phyloP scores from a whole-genome alignment of 2,329 filamentous ascomycete genomes.

The Cercospora sp. region DNA sequence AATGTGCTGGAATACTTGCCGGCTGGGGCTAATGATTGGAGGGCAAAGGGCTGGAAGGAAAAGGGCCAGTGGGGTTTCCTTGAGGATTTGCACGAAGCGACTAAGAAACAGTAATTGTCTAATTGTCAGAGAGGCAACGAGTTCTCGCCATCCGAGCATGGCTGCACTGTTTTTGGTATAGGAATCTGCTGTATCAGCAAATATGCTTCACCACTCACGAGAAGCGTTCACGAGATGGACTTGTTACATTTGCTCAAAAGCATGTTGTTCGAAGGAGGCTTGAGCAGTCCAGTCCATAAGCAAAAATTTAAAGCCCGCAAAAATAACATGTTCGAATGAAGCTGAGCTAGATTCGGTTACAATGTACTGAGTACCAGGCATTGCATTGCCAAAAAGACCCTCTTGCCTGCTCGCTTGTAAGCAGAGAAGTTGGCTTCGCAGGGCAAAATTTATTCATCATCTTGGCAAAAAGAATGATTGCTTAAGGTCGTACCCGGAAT shows the following conservation, averaged over 20 bases:
- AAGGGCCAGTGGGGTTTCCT: slow-evolving; percentile 24
- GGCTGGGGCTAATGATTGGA: slow-evolving; percentile 21
- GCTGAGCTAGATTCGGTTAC: background rate
- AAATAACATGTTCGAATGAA: background rate
- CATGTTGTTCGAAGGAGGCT: background rate
- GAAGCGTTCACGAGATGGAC: no score
- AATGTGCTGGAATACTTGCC: slow-evolving; percentile 26
- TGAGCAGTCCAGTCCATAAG: background rate
- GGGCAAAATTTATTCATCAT: background rate
- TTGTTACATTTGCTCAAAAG: no score
- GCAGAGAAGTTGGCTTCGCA: background rate
- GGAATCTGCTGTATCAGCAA: no score
- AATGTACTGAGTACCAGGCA: background rate
- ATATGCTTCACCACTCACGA: no score
- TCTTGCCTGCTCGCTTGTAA: background rate
- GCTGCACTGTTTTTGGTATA: background rate
- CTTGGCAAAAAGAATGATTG: background rate
- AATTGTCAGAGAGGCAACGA: background rate
- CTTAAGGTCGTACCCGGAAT: background rate
- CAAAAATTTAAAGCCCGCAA: no score
- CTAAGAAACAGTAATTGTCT: background rate
- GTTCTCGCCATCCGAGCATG: background rate
- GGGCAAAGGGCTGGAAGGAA: slow-evolving; percentile 23
- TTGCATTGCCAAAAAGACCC: no score
- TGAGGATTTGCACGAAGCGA: slow-evolving; percentile 16